phyloP scores from a whole-genome alignment of 805 yeast genomes.

The Saccharomycopsis guyanensis region DNA sequence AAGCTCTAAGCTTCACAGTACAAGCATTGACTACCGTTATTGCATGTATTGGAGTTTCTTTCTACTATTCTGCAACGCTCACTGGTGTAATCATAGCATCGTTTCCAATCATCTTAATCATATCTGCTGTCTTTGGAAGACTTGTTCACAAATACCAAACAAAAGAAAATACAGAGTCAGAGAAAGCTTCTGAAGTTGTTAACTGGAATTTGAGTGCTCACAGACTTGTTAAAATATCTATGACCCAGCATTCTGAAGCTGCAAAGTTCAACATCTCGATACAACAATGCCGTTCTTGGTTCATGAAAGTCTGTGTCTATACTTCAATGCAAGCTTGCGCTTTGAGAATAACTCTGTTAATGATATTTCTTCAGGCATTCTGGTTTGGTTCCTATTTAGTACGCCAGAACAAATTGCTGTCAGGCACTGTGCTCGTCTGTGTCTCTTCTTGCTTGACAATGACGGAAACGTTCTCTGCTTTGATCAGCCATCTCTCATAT shows the following conservation, averaged over 20 bases:
- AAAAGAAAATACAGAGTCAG: slow-evolving; percentile 49
- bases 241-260: slow-evolving; percentile 48
- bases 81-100: slow-evolving; percentile 71
- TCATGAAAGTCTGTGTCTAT: slow-evolving; percentile 38
- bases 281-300: slow-evolving; percentile 30
- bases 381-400: slow-evolving; percentile 82
- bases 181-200: slow-evolving; percentile 50
- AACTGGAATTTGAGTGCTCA: slow-evolving; percentile 66
- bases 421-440: slow-evolving; percentile 71
- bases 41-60: slow-evolving; percentile 54
- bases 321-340: slow-evolving; percentile 49
- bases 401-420: slow-evolving; percentile 36
- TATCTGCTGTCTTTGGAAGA: slow-evolving; percentile 44
- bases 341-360: slow-evolving; percentile 47
- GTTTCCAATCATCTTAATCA: slow-evolving; percentile 54
- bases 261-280: slow-evolving; percentile 32
- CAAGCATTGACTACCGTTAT: slow-evolving; percentile 47
- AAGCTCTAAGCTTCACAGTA: slow-evolving; percentile 49
- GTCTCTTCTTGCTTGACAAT: slow-evolving; percentile 73
- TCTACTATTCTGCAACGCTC: slow-evolving; percentile 77
- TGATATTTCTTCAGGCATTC: slow-evolving; percentile 85
- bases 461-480: slow-evolving; percentile 49
- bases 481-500: slow-evolving; percentile 50
- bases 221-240: slow-evolving; percentile 51
- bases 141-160: slow-evolving; percentile 42